phyloP scores from a whole-genome alignment of 2,329 filamentous ascomycete genomes.

The Tolypocladium cylindrosporum region DNA sequence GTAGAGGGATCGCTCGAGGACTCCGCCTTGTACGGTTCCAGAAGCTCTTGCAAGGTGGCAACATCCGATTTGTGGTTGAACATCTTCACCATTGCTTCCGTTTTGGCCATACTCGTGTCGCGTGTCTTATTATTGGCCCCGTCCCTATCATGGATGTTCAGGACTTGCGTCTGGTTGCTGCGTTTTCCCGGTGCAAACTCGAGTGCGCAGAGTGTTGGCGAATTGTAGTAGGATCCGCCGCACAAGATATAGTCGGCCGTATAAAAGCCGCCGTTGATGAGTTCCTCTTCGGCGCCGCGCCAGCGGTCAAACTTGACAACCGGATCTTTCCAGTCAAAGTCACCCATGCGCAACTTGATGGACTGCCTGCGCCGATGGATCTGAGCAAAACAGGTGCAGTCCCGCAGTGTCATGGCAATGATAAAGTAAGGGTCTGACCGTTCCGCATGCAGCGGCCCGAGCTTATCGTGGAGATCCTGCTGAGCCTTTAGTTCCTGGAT shows the following conservation, averaged over 20 bases:
- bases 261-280: slow-evolving; percentile 64
- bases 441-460: slow-evolving; percentile 31
- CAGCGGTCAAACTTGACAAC: slow-evolving; percentile 59
- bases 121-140: not conserved
- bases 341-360: slow-evolving; percentile 55
- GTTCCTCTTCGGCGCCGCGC: slow-evolving; percentile 49
- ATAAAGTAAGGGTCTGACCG: slow-evolving; percentile 39
- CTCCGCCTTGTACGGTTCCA: slow-evolving; percentile 4
- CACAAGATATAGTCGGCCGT: slow-evolving; percentile 28
- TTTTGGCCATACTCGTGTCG: not conserved
- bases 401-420: slow-evolving; percentile 70
- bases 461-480: slow-evolving; percentile 32
- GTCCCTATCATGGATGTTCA: slow-evolving; percentile 8
- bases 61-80: slow-evolving; percentile 12
- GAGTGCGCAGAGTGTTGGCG: slow-evolving; percentile 25
- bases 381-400: slow-evolving; percentile 66
- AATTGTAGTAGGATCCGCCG: slow-evolving; percentile 20
- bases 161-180: slow-evolving; percentile 8
- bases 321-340: slow-evolving; percentile 68
- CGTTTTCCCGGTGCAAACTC: slow-evolving; percentile 14
- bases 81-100: slow-evolving; percentile 2
- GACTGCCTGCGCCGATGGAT: slow-evolving; percentile 28
- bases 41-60: slow-evolving; percentile 2
- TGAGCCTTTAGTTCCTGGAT: slow-evolving; percentile 22
- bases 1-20: not conserved